phyloP scores from a whole-genome alignment of 2,329 filamentous ascomycete species.

The Ophiostoma pallidulum region DNA sequence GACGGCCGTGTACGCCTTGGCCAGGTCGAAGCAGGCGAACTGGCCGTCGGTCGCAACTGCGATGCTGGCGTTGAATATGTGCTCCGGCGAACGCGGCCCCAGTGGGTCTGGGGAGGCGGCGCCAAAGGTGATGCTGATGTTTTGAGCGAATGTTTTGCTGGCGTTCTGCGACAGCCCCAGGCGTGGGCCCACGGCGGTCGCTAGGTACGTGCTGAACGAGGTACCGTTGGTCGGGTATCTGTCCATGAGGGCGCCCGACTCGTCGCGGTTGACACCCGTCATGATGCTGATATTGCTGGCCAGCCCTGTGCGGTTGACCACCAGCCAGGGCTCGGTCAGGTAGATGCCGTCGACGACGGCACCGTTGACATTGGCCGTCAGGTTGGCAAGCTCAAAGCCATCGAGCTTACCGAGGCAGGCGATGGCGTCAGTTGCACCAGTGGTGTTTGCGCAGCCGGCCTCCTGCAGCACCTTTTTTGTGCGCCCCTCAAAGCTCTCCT shows the following conservation, averaged over 20 bases:
- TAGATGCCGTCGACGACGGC: conserved; percentile 25
- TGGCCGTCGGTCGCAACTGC: conserved; percentile 24
- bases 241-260: conserved; percentile 20
- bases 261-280: conserved; percentile 29
- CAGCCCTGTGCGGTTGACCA: conserved; percentile 20
- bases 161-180: conserved; percentile 9
- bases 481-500: conserved; percentile 16
- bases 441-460: conserved; percentile 20
- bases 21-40: conserved; percentile 28
- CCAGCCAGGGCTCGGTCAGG: conserved; percentile 20
- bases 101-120: too few species aligned
- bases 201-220: conserved; percentile 18
- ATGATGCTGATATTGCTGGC: conserved; percentile 24
- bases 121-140: conserved; percentile 10
- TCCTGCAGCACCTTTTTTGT: conserved; percentile 19
- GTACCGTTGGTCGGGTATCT: conserved; percentile 15
- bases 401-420: conserved; percentile 21
- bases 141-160: neutral
- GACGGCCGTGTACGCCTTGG: conserved; percentile 26
- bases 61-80: conserved; percentile 26
- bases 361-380: conserved; percentile 21
- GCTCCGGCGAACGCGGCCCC: conserved; percentile 11
- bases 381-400: conserved; percentile 23
- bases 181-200: conserved; percentile 11
- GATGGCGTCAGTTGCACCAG: conserved; percentile 15